Base-by-base conservation (phyloP, 345 rosid genomes). In the Garcia nutans region DNA sequence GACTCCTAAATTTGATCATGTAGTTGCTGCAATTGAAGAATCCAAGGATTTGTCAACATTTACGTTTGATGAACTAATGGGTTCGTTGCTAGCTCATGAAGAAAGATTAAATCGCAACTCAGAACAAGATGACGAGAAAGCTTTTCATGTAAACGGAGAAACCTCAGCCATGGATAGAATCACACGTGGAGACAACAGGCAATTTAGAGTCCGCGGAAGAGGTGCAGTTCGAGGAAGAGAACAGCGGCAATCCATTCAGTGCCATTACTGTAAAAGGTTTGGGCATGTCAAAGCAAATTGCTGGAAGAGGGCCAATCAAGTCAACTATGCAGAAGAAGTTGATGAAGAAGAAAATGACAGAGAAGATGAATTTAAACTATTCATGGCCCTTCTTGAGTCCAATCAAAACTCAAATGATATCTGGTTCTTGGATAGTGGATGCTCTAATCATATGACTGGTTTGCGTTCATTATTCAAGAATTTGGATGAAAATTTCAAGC, bases 1-100 rank as follows among this genome's bases (percentile, higher is more conserved):
- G 12, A 66, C 49, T 66, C 54, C 28, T 15, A 66, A 41, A 24
- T 66, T 66, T 66, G 28, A 66, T 66, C 70, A 66, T 15, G 28
- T 66, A 19, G 70, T 66, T 10, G 24, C 52, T 5, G 26, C 54
- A 17, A 66, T 44, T 16, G 57, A 68, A 11, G 71, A 68, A 17
- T 68, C 41, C 13, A 44, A 49, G 45, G 71, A 47, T 12, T 20
- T 68, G 5, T 10, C 16, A 6, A 44, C 50, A 10, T 42, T 20
- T 26, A 16, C 26, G 41, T 65, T 65, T 65, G 11, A 65, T 65
- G 70, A 65, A 20, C 17, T 68, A 4, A 68, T 44, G 56, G 70
- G 70, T 9, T 66, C 70, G 3, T 15, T n/a, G 28, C 70, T 5
- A 20, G 17, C 70, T 17, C 28, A 68, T 68, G 31, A 68, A 16